Evolutionary conservation across 257 asterid species (phyloP), one percentile per base, ranked within the genome.

Genomic region (Solanum chaucha): DNA sequence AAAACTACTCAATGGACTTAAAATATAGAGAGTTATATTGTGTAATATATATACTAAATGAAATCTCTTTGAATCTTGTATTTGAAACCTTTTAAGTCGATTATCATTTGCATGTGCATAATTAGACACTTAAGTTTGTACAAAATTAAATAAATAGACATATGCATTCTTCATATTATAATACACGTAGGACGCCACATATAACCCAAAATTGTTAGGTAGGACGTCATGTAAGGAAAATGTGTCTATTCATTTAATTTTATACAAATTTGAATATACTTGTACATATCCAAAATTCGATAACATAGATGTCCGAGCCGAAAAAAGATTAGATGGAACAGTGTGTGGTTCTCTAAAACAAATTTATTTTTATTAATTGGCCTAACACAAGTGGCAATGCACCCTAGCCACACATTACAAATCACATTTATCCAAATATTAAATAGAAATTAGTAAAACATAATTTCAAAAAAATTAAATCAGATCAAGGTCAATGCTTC

Each of bases 141-240:
- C 0, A 44, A 12, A 44, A 48, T 48, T 15, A 48, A 48, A 48
- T 0, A 51, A 51, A 51, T 51, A 51, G 3, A 51, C 3, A 14
- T 46, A 48, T 0, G 8, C 0, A 1, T 48, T 0, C 8, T 48
- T 2, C 8, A 1, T 14, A 48, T 48, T 3, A 48, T 14, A 51
- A 17, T 51, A 51, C n/a, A 51, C 3, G 4, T 51, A 17, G n/a
- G 3, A 51, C 0, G 9, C 8, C 9, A 51, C 0, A 0, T 51
- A 2, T 2, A 3, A 51, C 1, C 6, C 1, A 17, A 51, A 51
- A 55, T 55, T 55, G 8, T 55, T 0, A 15, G 0, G 0, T 51
- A 55, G 1, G 3, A 55, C 3, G 2, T 17, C 10, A 55, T 0
- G 0, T 55, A 17, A 1, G 0, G 1, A 0, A 6, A 55, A 17